phyloP scores from a whole-genome alignment of 2,329 filamentous ascomycete genomes.

The Stachybotrys echinatus region DNA sequence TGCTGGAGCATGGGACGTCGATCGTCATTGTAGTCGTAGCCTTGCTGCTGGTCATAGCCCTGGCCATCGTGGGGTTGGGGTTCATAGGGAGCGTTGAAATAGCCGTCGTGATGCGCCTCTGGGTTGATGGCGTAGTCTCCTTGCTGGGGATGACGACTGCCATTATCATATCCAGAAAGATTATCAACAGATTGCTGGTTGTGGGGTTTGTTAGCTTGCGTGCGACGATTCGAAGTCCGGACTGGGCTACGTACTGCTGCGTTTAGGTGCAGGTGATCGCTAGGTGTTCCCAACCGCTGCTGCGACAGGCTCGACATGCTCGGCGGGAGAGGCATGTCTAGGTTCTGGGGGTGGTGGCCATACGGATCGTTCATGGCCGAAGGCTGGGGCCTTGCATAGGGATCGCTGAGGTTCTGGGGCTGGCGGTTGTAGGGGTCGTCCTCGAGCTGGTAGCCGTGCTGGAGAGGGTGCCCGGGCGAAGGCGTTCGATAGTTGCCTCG shows the following conservation, averaged over 20 bases:
- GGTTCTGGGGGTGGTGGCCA: constrained; percentile 15
- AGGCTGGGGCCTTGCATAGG: constrained; percentile 1
- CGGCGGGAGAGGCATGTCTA: constrained; percentile 19
- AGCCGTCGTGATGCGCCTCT: constrained; percentile 80
- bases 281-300: constrained; percentile 49
- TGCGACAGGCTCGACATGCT: constrained; percentile 6
- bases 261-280: constrained; percentile 76
- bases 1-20: constrained; percentile 70
- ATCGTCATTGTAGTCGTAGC: constrained; percentile 67
- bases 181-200: constrained; percentile 48
- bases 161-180: constrained; percentile 40
- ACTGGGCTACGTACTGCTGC: constrained; percentile 61
- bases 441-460: constrained; percentile 75
- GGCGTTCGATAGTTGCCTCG: constrained; percentile 55
- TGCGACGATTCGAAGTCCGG: background rate
- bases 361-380: constrained; percentile 6
- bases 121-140: constrained; percentile 74
- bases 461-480: constrained; percentile 69
- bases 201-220: background rate
- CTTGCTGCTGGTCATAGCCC: constrained; percentile 47
- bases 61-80: constrained; percentile 57
- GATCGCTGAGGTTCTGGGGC: constrained; percentile 20
- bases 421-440: constrained; percentile 63
- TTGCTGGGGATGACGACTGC: constrained; percentile 41
- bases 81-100: constrained; percentile 79